Evolutionary conservation across 148 eudicot species (phyloP).

Genomic region (Vaccinium vitisidaea): DNA sequence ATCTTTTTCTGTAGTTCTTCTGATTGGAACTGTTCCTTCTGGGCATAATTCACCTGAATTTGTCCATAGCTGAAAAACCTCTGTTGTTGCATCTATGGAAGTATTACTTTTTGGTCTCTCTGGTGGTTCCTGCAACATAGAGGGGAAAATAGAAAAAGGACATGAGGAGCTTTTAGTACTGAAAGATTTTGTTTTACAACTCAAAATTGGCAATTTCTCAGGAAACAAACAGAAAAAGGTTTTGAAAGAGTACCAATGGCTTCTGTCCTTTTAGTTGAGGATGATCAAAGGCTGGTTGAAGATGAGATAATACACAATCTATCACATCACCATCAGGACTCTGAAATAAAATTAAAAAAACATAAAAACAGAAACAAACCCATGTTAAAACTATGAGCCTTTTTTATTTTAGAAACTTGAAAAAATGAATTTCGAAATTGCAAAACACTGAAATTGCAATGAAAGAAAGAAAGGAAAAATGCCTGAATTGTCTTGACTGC

Average conservation of each 20-base stretch:
- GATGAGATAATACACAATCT: conserved; percentile 81
- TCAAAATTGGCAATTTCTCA: background rate
- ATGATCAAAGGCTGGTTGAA: conserved; percentile 98
- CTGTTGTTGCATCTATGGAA: conserved; percentile 30
- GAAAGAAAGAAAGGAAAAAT: conserved; percentile 15
- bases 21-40: conserved; percentile 84
- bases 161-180: background rate
- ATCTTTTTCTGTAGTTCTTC: conserved; percentile 80
- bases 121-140: conserved; percentile 61
- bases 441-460: background rate
- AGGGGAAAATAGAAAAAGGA: background rate
- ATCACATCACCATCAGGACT: conserved; percentile 97
- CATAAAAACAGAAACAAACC: conserved; percentile 8
- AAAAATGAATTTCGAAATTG: background rate
- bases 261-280: conserved; percentile 86
- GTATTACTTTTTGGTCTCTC: conserved; percentile 70
- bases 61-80: conserved; percentile 62
- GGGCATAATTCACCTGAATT: conserved; percentile 79
- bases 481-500: conserved; percentile 88
- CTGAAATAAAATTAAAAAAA: conserved; percentile 37
- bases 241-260: conserved; percentile 49
- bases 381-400: background rate
- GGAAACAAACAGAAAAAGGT: conserved; percentile 2
- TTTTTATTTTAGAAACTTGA: background rate
- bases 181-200: background rate